Evolutionary conservation across 129 eudicot genomes (phyloP).

Genomic region (Chrysanthemum seticuspe): DNA sequence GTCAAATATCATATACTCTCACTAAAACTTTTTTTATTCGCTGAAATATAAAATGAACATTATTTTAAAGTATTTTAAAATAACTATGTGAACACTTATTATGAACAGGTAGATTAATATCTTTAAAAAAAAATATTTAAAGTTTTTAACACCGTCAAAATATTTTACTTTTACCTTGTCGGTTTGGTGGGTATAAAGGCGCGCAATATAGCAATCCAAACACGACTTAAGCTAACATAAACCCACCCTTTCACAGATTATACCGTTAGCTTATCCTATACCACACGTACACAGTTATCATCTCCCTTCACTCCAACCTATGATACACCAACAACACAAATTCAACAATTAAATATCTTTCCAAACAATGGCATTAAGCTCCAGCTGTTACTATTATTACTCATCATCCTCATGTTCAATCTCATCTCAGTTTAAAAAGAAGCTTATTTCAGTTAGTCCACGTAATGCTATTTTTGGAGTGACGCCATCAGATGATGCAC

Average conservation of each 20-base stretch:
- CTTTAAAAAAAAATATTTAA: too few relatives aligned
- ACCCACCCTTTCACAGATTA: constrained; percentile 1
- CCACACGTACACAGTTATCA: constrained; percentile 41
- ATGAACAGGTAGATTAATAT: too few relatives aligned
- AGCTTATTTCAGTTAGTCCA: constrained; percentile 27
- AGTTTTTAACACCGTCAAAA: background rate
- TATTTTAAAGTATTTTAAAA: too few relatives aligned
- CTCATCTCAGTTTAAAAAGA: constrained; percentile 31
- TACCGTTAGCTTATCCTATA: constrained; percentile 33
- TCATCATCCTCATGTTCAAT: constrained; percentile 28
- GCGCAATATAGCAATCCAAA: constrained; percentile 20
- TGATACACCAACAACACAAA: background rate
- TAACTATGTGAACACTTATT: too few relatives aligned
- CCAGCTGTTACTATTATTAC: constrained; percentile 23
- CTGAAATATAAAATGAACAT: too few relatives aligned
- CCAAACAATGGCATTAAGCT: constrained; percentile 39
- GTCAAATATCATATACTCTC: too few relatives aligned
- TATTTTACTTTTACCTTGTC: background rate
- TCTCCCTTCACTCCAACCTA: background rate
- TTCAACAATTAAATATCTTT: too few relatives aligned
- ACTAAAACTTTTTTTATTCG: too few relatives aligned
- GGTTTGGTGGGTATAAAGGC: background rate
- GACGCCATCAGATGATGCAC: constrained; percentile 35
- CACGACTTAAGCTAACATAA: constrained; percentile 14
- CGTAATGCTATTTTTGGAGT: constrained; percentile 24